Evolutionary conservation across 495 filamentous ascomycete genomes (phyloP), one percentile per base, ranked within the genome.

Genomic region (Penicillium angulare): DNA sequence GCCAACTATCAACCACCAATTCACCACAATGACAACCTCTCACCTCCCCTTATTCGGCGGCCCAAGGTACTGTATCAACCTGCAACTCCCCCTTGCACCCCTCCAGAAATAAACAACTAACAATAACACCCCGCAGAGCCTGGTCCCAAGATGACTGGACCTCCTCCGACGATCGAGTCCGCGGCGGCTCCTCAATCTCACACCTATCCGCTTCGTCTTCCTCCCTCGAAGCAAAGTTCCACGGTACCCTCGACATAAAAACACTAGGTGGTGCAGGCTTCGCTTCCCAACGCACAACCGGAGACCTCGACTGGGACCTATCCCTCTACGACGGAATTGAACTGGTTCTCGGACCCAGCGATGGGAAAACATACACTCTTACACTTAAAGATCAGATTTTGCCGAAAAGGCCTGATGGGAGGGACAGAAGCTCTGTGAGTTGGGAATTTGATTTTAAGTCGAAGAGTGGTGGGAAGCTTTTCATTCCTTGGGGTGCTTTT

Each of bases 181-280:
- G 90, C 29, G 88, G 89, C 24, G 89, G 89, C 16, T 72, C 71
- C 43, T 88, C 79, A 12, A 59, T 77, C 49, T 87, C 84, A 26
- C 68, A 75, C 38, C 67, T 89, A 5, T 46, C 53, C 40, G 62
- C 47, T 39, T 64, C 52, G 26, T 53, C 45, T 5, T 55, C 53
- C 20, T 55, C 47, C 12, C 50, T 61, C 12, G 48, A 53, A 7
- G 67, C 71, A 6, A 52, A 60, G 1, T 92, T 95, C 66, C 64
- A 78, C 36, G 90, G 90, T 8, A 68, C 69, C 15, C 79, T 95
- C 5, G 87, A 92, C 64, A 86, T 85, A 39, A 75, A 70, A n/a
- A 82, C 84, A 0, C 81, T 95, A 0, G 87, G 87, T 10, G 88
- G 88, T 8, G 89, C 90, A 1, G 90, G 89, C 4, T 95, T 95